A percentile compares a stretch with the other conserved stretches of the same genome.
Conservation (phyloP, 495 filamentous ascomycete genomes). For the Neurospora sp. region DNA sequence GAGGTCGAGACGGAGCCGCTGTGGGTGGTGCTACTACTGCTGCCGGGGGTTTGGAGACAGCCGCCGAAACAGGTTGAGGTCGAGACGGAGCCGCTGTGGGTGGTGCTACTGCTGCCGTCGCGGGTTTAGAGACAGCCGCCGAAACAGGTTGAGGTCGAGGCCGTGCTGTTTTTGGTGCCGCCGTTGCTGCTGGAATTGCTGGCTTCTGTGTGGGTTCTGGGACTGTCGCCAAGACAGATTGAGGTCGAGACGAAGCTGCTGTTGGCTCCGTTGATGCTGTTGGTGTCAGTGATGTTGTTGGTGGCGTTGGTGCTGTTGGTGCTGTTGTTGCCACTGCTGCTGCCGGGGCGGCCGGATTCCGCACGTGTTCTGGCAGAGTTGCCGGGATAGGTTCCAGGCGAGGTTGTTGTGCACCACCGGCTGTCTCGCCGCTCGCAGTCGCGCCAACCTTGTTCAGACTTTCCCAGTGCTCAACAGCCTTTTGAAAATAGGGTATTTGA, state of each 20-base stretch:
- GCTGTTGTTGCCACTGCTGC: not conserved
- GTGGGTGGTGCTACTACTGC: not conserved
- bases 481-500: constrained; percentile 7
- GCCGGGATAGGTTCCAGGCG: not conserved
- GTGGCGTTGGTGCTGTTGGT: not conserved
- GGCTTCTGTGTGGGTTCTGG: not conserved
- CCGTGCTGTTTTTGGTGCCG: not conserved
- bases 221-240: not conserved
- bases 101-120: not conserved
- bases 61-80: not conserved
- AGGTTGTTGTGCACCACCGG: not conserved
- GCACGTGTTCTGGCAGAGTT: not conserved
- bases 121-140: not conserved
- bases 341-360: not conserved
- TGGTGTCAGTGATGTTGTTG: not conserved
- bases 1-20: not conserved
- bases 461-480: constrained; percentile 11
- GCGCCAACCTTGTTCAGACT: not conserved
- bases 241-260: not conserved
- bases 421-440: not conserved
- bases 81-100: not conserved
- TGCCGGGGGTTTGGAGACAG: not conserved
- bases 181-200: not conserved
- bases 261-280: not conserved
- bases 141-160: not conserved